These are phyloP conservation scores for Lasiodiplodia sp. DNA, from an alignment of 2,329 filamentous ascomycete genomes.

Conservation along the genomic window DNA sequence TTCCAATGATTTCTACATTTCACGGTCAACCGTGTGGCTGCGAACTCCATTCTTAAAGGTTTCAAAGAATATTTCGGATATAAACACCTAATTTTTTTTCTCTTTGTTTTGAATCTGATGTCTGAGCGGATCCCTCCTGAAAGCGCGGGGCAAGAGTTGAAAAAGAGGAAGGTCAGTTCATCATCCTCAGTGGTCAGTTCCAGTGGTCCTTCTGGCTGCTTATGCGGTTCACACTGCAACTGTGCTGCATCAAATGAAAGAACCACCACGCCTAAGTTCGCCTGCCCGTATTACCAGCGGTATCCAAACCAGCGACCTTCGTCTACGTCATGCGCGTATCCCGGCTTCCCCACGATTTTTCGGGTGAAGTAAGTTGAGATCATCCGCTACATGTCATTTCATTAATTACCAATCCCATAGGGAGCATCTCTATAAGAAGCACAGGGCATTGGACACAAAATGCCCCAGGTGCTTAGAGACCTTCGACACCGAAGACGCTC, in stretches of 20 bases:
- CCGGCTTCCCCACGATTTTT: conserved; percentile 7
- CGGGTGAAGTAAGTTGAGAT: background rate
- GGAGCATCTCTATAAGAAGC: conserved; percentile 9
- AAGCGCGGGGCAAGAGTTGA: background rate
- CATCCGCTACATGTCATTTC: background rate
- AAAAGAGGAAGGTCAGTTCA: background rate
- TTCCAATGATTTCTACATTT: too few relatives aligned
- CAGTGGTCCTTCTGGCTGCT: background rate
- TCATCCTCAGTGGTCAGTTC: background rate
- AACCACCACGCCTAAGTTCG: background rate
- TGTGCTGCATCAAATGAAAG: background rate
- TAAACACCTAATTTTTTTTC: too few relatives aligned
- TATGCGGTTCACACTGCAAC: background rate
- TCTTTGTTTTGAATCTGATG: background rate
- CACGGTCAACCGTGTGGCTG: too few relatives aligned
- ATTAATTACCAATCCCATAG: background rate
- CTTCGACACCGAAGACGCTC: background rate
- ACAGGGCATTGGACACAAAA: background rate
- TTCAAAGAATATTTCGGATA: too few relatives aligned
- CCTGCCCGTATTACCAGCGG: background rate
- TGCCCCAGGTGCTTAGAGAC: background rate
- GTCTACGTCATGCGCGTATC: background rate
- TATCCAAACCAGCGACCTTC: background rate
- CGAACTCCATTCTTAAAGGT: too few relatives aligned
- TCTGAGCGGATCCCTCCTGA: background rate